Evolutionary conservation across 1,139 yeast genomes (phyloP).

Genomic region (Kurtzmaniella natalensis): DNA sequence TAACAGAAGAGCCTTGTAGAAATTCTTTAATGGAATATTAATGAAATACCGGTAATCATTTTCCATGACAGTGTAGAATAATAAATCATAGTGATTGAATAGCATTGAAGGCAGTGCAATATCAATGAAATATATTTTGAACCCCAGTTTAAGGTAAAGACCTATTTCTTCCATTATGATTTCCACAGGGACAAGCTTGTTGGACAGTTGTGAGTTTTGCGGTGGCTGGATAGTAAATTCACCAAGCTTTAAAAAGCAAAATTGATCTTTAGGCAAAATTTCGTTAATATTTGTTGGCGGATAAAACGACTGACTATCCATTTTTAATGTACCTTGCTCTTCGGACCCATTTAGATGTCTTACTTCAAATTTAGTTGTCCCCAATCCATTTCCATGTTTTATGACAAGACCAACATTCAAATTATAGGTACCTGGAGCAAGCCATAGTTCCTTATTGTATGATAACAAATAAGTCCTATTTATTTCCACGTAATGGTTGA

Average conservation of each 20-base stretch:
- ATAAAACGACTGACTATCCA: slow-evolving; percentile 34
- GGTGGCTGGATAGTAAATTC: slow-evolving; percentile 29
- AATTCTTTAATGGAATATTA: slow-evolving; percentile 39
- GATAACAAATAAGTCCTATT: slow-evolving; percentile 47
- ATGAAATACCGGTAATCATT: slow-evolving; percentile 40
- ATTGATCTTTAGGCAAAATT: slow-evolving; percentile 48
- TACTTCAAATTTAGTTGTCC: slow-evolving; percentile 55
- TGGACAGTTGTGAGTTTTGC: slow-evolving; percentile 8
- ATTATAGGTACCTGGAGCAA: slow-evolving; percentile 52
- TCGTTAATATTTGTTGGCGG: slow-evolving; percentile 59
- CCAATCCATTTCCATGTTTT: slow-evolving; percentile 53
- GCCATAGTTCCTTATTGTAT: slow-evolving; percentile 41
- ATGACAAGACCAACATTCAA: slow-evolving; percentile 48
- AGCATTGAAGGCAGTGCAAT: slow-evolving; percentile 42
- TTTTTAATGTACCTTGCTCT: slow-evolving; percentile 17
- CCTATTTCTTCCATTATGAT: slow-evolving; percentile 61
- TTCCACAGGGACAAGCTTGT: slow-evolving; percentile 34
- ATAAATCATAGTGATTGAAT: slow-evolving; percentile 40
- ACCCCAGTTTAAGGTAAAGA: slow-evolving; percentile 49
- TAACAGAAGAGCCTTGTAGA: slow-evolving; percentile 36
- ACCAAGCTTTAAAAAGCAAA: slow-evolving; percentile 52
- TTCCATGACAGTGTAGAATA: slow-evolving; percentile 39
- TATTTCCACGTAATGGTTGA: slow-evolving; percentile 42
- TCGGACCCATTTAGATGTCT: slow-evolving; percentile 21
- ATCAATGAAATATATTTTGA: slow-evolving; percentile 56